Conservation (phyloP, 345 rosid species). For the Erucastrum elatum region DNA sequence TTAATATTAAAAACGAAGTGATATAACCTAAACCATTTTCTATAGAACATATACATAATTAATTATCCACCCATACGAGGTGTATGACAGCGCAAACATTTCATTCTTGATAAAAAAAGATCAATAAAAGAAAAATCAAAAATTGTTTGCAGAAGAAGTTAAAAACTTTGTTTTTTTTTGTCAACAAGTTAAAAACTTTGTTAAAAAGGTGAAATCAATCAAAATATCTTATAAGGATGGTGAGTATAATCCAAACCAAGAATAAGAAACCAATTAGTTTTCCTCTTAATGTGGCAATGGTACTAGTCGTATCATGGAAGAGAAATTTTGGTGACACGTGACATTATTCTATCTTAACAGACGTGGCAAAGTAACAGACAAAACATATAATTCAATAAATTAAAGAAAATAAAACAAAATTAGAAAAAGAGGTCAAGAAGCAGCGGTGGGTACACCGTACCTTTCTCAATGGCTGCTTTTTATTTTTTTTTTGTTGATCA, state of each 20-base stretch:
- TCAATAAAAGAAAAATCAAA: not conserved
- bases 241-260: conserved; percentile 23
- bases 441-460: conserved; percentile 40
- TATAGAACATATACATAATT: too few species aligned
- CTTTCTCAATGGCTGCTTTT: conserved; percentile 35
- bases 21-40: too few species aligned
- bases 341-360: not conserved
- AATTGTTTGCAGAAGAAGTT: not conserved
- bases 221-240: not conserved
- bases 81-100: not conserved
- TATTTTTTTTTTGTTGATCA: not conserved
- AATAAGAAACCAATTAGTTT: conserved; percentile 1
- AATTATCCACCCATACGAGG: conserved; percentile 4
- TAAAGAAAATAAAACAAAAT: not conserved
- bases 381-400: conserved; percentile 1
- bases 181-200: too few species aligned
- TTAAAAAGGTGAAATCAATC: not conserved
- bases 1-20: too few species aligned
- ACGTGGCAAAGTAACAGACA: conserved; percentile 37
- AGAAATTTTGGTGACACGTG: conserved; percentile 20
- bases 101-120: not conserved
- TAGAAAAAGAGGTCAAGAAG: conserved; percentile 18
- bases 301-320: conserved; percentile 7
- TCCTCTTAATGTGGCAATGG: conserved; percentile 16
- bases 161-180: too few species aligned